phyloP scores from a whole-genome alignment of 78 protist genomes.

The Mantamonas sphyraenae region DNA sequence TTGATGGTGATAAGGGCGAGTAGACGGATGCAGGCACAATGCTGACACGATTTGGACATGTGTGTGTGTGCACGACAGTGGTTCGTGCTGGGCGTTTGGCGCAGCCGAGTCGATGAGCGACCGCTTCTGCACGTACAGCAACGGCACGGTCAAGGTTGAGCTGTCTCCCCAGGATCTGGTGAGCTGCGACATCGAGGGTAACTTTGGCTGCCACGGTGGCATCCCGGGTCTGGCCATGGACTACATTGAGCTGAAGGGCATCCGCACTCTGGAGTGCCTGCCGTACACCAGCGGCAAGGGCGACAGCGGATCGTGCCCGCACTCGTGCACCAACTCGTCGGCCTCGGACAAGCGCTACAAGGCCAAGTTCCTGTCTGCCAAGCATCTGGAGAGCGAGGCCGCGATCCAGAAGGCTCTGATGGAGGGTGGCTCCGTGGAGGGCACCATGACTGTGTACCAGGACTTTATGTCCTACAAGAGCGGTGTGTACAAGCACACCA shows the following conservation, averaged over 20 bases:
- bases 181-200: constrained; percentile 13
- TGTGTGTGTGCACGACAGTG: too few species aligned
- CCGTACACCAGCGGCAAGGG: constrained; percentile 59
- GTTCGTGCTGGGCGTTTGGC: constrained; percentile 40
- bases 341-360: neutral
- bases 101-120: constrained; percentile 29
- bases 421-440: constrained; percentile 31
- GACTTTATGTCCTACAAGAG: constrained; percentile 42
- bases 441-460: constrained; percentile 40
- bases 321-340: constrained; percentile 24
- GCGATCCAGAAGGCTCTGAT: constrained; percentile 19
- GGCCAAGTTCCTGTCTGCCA: constrained; percentile 20
- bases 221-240: constrained; percentile 31
- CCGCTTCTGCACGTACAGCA: constrained; percentile 35
- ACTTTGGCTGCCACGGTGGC: constrained; percentile 60
- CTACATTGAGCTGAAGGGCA: constrained; percentile 21
- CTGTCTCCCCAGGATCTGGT: constrained; percentile 40
- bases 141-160: constrained; percentile 27
- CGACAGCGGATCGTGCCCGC: constrained; percentile 17
- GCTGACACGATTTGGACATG: too few species aligned
- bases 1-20: too few species aligned
- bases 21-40: too few species aligned
- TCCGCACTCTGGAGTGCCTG: constrained; percentile 28
- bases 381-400: constrained; percentile 15
- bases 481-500: constrained; percentile 43